Percentiles rank a stretch among this genome's conserved stretches.
Conservation (phyloP, 768 basidiomycete genomes). For the Tylopilus balloui region DNA sequence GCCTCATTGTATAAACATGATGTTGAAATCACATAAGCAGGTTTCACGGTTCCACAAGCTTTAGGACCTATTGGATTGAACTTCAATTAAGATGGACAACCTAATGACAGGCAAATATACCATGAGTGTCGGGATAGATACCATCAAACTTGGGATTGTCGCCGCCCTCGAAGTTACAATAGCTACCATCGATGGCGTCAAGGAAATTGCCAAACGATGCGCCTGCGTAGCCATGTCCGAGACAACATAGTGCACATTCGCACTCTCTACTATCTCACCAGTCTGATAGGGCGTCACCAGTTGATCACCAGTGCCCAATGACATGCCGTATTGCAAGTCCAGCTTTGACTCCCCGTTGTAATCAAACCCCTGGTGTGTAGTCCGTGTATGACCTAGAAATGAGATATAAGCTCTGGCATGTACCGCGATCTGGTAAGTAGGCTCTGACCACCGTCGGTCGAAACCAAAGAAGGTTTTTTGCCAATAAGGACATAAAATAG, state of each 20-base stretch:
- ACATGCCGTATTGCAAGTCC: conserved; percentile 33
- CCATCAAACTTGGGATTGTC: conserved; percentile 29
- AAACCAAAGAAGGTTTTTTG: conserved; percentile 26
- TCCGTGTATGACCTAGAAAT: conserved; percentile 26
- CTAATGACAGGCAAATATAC: not conserved
- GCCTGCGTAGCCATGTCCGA: conserved; percentile 6
- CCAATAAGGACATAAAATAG: conserved; percentile 20
- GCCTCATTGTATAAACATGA: conserved; percentile 39
- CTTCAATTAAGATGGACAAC: not conserved
- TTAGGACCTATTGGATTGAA: conserved; percentile 12
- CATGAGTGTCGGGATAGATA: conserved; percentile 24
- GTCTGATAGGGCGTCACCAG: conserved; percentile 32
- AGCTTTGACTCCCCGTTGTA: conserved; percentile 30
- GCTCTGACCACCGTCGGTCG: conserved; percentile 35
- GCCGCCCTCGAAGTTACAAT: conserved; percentile 36
- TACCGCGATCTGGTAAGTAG: not conserved
- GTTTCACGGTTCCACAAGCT: conserved; percentile 38
- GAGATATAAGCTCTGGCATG: not conserved
- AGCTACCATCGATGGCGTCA: conserved; percentile 35
- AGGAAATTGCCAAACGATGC: conserved; percentile 37
- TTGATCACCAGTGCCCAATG: conserved; percentile 27
- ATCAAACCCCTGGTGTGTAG: conserved; percentile 5
- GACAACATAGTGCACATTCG: not conserved
- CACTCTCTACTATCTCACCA: conserved; percentile 28
- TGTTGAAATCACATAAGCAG: conserved; percentile 41